Conservation (phyloP, 805 yeast species). For the Hanseniaspora jakobsenii region DNA sequence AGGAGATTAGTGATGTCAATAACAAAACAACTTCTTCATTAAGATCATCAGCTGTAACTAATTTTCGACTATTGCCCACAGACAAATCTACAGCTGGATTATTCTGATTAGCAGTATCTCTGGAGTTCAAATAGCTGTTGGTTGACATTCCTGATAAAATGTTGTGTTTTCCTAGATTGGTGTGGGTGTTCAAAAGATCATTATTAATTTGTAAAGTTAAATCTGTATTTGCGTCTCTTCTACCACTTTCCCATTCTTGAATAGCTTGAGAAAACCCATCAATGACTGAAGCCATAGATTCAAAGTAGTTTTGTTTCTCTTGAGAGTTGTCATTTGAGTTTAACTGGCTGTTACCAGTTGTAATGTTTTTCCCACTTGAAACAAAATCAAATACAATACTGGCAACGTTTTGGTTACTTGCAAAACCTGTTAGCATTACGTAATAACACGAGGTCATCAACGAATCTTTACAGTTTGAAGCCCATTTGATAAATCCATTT, state of each 20-base stretch:
- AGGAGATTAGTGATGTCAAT: conserved; percentile 58
- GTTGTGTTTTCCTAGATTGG: conserved; percentile 10
- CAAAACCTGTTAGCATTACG: conserved; percentile 62
- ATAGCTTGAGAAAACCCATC: conserved; percentile 41
- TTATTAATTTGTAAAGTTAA: background rate
- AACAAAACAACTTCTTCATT: conserved; percentile 72
- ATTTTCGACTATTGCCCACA: conserved; percentile 23
- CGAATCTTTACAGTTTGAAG: conserved; percentile 66
- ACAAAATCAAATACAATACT: conserved; percentile 38
- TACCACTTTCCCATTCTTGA: conserved; percentile 23
- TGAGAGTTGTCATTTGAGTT: background rate
- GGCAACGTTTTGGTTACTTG: conserved; percentile 24
- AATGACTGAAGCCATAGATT: conserved; percentile 34
- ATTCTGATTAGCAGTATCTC: no score
- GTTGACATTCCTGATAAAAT: background rate
- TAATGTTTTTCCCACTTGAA: conserved; percentile 2
- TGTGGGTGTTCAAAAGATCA: conserved; percentile 11
- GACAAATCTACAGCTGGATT: no score
- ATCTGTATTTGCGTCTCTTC: background rate
- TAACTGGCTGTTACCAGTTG: background rate
- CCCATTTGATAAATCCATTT: conserved; percentile 81
- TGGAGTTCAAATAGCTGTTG: no score
- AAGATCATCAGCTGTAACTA: conserved; percentile 39
- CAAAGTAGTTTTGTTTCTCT: conserved; percentile 10
- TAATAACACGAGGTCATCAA: conserved; percentile 73